Evolutionary conservation across 306 rosid species (phyloP).

Genomic region (Casuarina cunninghamiana): DNA sequence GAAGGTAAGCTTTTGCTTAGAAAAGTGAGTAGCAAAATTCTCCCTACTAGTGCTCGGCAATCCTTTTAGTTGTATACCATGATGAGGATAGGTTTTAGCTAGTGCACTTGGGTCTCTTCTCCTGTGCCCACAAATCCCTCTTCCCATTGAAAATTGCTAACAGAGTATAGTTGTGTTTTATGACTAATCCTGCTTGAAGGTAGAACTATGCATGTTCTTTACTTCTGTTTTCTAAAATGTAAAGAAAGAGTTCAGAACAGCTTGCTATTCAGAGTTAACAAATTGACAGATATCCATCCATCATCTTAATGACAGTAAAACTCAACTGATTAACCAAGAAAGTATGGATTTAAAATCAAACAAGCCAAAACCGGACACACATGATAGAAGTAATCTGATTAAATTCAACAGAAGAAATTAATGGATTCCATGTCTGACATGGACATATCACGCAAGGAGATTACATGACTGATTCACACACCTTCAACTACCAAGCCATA

Average conservation of each 20-base stretch:
- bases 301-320: not conserved
- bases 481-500: constrained; percentile 95
- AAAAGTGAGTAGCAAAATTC: not conserved
- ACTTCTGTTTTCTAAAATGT: not conserved
- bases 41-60: not conserved
- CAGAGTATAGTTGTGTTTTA: not conserved
- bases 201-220: not conserved
- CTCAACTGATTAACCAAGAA: not conserved
- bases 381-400: not conserved
- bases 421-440: not conserved
- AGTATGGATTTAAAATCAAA: not conserved
- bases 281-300: not conserved
- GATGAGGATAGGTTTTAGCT: not conserved
- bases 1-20: not conserved
- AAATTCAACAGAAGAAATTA: constrained; percentile 4
- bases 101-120: too few species aligned
- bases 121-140: not conserved
- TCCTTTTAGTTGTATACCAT: not conserved
- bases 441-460: not conserved
- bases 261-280: not conserved
- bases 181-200: not conserved
- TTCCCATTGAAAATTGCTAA: not conserved
- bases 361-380: not conserved
- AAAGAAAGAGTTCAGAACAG: not conserved
- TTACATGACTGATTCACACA: constrained; percentile 22